A percentile compares a stretch with the other conserved stretches of the same genome.
phyloP scores from a whole-genome alignment of 805 yeast species.

The Wickerhamiella australiensis region DNA sequence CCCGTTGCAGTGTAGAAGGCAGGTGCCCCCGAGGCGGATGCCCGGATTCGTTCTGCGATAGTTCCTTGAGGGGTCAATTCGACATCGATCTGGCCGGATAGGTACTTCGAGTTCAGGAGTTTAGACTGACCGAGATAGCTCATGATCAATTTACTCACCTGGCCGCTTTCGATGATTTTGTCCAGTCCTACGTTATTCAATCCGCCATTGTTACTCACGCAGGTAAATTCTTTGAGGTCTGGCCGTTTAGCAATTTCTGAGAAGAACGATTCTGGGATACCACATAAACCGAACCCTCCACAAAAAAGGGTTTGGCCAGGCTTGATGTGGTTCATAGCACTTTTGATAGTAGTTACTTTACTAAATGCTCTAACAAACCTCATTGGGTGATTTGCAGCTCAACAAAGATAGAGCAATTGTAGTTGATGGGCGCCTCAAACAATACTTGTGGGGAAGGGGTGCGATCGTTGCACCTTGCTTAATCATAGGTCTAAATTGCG shows the following conservation, averaged over 20 bases:
- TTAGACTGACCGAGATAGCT: conserved; percentile 39
- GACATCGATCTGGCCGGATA: conserved; percentile 35
- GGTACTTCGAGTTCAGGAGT: conserved; percentile 32
- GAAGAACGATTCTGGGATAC: conserved; percentile 37
- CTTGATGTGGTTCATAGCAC: conserved; percentile 20
- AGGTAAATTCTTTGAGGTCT: conserved; percentile 32
- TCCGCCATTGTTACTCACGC: conserved; percentile 40
- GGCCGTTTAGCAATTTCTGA: conserved; percentile 29
- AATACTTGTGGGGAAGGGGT: too few species aligned
- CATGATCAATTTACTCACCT: conserved; percentile 35
- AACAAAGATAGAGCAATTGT: too few species aligned
- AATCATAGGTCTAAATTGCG: neutral
- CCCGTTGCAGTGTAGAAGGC: conserved; percentile 42
- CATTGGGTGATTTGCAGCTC: neutral
- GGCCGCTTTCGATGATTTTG: conserved; percentile 33
- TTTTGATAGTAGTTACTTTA: conserved; percentile 18
- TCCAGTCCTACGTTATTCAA: conserved; percentile 36
- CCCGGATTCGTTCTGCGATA: conserved; percentile 38
- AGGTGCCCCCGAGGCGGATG: conserved; percentile 40
- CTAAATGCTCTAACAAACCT: neutral
- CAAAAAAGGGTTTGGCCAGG: conserved; percentile 31
- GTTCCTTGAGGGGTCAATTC: conserved; percentile 43
- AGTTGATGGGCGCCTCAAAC: neutral
- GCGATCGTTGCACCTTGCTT: neutral
- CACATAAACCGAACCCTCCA: conserved; percentile 41